Evolutionary conservation across 1,284 basidiomycete species (phyloP), one percentile per base, ranked within the genome.

Genomic region (Moesziomyces sp.): DNA sequence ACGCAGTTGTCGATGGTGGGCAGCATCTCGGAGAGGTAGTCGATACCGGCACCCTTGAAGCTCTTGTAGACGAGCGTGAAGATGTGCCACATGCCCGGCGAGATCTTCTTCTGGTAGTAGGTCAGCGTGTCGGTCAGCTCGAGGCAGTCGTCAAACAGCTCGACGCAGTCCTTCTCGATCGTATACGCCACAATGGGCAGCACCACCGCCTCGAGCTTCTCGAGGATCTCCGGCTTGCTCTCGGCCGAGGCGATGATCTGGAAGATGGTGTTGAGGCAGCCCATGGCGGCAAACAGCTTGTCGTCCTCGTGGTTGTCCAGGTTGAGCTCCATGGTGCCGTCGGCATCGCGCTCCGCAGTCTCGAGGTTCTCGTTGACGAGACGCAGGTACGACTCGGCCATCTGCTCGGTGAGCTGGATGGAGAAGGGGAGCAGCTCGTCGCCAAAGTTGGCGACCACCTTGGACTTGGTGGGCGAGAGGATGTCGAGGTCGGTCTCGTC

Each of bases 401-500:
- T 76, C 75, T 92, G 89, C 26, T 90, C 87, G 11, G 92, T 90
- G 48, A 96, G 87, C 83, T 94, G 91, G 35, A 91, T 91, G 18
- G 92, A 92, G 47, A 95, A 93, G 6, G 93, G 93, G 21, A 94
- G 86, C 6, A 96, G 86, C 85, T 96, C 92, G 2, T 89, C 89
- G 78, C 92, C 89, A 88, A 93, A 96, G 47, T 89, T 88, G 76
- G 93, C 90, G 9, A 96, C 93, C 88, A 96, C 90, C 33, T 89
- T 89, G 79, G 92, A 91, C 93, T 93, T 80, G 89, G 90, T 78
- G 86, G 79, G 87, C 77, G 92, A 93, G 52, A 96, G 86, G 47
- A 93, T 88, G 83, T 96, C 93, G 38, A 96, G 86, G 82, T 96
- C 94, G 38, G 92, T 93, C 85, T 94, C 92, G 81, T 94, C 92